Percentiles rank a stretch among this genome's conserved stretches.
Evolutionary conservation across 306 rosid genomes (phyloP).

Genomic region (Gleditsia sinensis): DNA sequence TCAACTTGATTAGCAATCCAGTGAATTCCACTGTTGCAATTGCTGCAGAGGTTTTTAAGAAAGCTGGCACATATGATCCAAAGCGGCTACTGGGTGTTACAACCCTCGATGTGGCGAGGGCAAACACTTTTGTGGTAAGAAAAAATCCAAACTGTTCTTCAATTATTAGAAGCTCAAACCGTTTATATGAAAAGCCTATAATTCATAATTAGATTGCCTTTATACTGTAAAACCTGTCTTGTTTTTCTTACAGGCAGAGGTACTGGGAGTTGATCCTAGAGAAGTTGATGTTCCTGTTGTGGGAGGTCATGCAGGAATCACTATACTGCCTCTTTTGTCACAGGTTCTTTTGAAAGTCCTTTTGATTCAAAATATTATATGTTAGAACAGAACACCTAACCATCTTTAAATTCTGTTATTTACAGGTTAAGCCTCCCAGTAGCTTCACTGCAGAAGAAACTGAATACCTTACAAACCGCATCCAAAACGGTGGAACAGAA

Average conservation of each 20-base stretch:
- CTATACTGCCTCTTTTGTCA: constrained; percentile 92
- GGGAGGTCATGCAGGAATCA: constrained; percentile 95
- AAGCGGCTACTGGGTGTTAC: constrained; percentile 92
- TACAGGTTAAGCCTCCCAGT: constrained; percentile 92
- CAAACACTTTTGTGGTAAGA: constrained; percentile 92
- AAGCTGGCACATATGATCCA: constrained; percentile 88
- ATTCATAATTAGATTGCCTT: neutral
- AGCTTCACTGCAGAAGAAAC: constrained; percentile 74
- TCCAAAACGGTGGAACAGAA: constrained; percentile 99
- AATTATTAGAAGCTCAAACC: too few relatives aligned
- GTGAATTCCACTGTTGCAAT: constrained; percentile 94
- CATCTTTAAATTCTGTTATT: constrained; percentile 24
- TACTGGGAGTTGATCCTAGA: constrained; percentile 88
- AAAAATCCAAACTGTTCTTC: neutral
- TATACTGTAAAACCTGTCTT: neutral
- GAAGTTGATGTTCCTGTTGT: constrained; percentile 97
- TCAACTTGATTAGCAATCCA: constrained; percentile 96
- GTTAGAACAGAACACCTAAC: neutral
- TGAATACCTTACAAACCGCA: constrained; percentile 81
- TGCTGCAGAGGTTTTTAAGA: constrained; percentile 97
- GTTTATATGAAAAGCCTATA: too few relatives aligned
- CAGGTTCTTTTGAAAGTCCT: constrained; percentile 61
- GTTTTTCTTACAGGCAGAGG: constrained; percentile 73
- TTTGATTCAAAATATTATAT: neutral
- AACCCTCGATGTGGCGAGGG: constrained; percentile 88